phyloP scores from a whole-genome alignment of 768 basidiomycete species.

The Russula dissimulans region DNA sequence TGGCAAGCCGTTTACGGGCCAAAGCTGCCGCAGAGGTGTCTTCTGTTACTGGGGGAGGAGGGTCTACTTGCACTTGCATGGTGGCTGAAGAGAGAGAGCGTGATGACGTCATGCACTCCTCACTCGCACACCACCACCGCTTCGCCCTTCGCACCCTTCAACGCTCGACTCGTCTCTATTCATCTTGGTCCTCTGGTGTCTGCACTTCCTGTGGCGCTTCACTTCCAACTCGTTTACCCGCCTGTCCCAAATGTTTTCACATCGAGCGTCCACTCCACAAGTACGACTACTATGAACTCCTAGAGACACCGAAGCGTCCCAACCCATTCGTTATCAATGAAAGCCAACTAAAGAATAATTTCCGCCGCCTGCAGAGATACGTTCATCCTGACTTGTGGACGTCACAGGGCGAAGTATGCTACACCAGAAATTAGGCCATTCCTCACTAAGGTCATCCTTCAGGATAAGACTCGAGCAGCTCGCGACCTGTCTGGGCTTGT shows the following conservation, averaged over 20 bases:
- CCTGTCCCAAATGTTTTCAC: constrained; percentile 62
- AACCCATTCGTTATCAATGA: constrained; percentile 69
- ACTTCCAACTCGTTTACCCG: constrained; percentile 59
- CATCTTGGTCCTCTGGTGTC: not conserved
- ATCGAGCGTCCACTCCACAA: constrained; percentile 47
- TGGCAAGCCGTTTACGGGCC: not conserved
- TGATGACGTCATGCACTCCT: constrained; percentile 2
- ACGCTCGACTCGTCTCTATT: not conserved
- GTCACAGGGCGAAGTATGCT: constrained; percentile 46
- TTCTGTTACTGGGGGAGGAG: constrained; percentile 4
- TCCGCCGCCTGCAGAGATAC: constrained; percentile 60
- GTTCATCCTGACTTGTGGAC: constrained; percentile 88
- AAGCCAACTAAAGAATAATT: constrained; percentile 49
- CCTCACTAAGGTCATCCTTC: not conserved
- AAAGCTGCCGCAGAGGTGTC: not conserved
- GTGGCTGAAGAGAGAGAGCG: not conserved
- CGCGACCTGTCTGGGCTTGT: constrained; percentile 61
- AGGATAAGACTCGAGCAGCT: constrained; percentile 54
- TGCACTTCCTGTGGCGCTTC: constrained; percentile 59
- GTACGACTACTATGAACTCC: constrained; percentile 56
- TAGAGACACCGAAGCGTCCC: constrained; percentile 49
- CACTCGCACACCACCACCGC: not conserved
- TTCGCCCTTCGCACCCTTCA: not conserved
- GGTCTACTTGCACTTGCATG: constrained; percentile 6
- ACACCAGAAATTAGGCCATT: not conserved